Evolutionary conservation across 257 asterid species (phyloP).

Genomic region (Ehretia macrophylla): DNA sequence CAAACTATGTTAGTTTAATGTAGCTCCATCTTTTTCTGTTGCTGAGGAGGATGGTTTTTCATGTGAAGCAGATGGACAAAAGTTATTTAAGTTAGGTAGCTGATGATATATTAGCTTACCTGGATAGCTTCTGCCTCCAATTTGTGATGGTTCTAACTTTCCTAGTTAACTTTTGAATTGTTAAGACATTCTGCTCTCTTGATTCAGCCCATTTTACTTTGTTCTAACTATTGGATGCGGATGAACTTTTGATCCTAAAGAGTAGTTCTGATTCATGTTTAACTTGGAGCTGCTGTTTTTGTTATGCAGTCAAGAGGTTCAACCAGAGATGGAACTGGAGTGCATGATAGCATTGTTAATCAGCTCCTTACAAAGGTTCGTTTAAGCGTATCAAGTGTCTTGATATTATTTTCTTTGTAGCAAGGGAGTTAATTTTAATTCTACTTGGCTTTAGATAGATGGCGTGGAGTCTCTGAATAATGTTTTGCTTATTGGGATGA

Average conservation of each 20-base stretch:
- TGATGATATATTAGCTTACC: too few relatives aligned
- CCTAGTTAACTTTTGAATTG: too few relatives aligned
- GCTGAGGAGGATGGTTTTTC: too few relatives aligned
- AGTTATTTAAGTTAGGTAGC: too few relatives aligned
- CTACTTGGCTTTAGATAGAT: constrained; percentile 67
- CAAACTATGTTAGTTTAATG: too few relatives aligned
- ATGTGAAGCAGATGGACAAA: too few relatives aligned
- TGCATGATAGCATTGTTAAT: constrained; percentile 97
- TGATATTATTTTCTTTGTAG: constrained; percentile 3
- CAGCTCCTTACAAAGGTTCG: constrained; percentile 97
- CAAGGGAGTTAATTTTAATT: constrained; percentile 1
- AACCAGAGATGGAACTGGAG: constrained; percentile 99
- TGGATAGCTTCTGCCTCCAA: too few relatives aligned
- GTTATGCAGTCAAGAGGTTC: constrained; percentile 92
- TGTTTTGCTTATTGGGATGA: constrained; percentile 98
- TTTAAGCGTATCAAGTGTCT: constrained; percentile 17
- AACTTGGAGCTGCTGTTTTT: constrained; percentile 13
- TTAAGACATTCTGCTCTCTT: too few relatives aligned
- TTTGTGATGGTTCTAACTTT: too few relatives aligned
- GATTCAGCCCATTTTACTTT: too few relatives aligned
- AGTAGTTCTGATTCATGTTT: constrained; percentile 4
- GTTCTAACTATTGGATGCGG: too few relatives aligned
- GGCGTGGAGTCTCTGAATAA: constrained; percentile 98
- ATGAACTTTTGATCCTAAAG: not conserved
- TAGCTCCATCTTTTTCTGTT: too few relatives aligned